phyloP scores from a whole-genome alignment of 139 green algal species.

The Micractinium conductrix region DNA sequence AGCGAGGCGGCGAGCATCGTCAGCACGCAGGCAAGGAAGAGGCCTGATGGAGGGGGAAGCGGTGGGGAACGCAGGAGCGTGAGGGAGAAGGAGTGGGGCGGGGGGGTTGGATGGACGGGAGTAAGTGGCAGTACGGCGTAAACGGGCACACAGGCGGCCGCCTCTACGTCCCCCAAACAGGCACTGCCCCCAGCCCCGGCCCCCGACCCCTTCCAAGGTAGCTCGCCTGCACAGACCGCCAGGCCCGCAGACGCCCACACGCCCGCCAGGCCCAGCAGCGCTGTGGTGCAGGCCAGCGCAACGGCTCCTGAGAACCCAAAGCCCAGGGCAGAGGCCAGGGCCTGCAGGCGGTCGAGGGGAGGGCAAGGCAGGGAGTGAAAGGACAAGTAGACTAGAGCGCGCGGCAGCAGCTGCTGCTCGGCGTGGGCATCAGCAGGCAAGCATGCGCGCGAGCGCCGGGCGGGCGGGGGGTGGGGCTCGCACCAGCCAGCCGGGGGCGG shows the following conservation, averaged over 20 bases:
- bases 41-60: neutral
- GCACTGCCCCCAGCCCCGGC: too few species aligned
- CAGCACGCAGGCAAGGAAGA: conserved; percentile 15
- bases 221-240: neutral
- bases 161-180: too few species aligned
- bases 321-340: conserved; percentile 15
- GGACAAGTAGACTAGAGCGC: neutral
- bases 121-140: too few species aligned
- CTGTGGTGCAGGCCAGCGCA: neutral
- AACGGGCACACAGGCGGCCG: too few species aligned
- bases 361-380: neutral
- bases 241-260: conserved; percentile 14
- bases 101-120: too few species aligned
- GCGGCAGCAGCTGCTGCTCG: neutral
- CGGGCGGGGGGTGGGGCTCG: neutral
- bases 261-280: conserved; percentile 13
- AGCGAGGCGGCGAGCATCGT: neutral
- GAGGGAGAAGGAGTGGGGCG: neutral
- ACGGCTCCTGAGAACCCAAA: conserved; percentile 12
- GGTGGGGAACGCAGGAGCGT: too few species aligned
- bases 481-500: conserved; percentile 35
- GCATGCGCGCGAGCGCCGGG: neutral
- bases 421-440: neutral
- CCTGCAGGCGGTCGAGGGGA: neutral
- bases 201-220: too few species aligned